phyloP scores from a whole-genome alignment of 352 stramenopile species.

The Phytophthora megakarya region DNA sequence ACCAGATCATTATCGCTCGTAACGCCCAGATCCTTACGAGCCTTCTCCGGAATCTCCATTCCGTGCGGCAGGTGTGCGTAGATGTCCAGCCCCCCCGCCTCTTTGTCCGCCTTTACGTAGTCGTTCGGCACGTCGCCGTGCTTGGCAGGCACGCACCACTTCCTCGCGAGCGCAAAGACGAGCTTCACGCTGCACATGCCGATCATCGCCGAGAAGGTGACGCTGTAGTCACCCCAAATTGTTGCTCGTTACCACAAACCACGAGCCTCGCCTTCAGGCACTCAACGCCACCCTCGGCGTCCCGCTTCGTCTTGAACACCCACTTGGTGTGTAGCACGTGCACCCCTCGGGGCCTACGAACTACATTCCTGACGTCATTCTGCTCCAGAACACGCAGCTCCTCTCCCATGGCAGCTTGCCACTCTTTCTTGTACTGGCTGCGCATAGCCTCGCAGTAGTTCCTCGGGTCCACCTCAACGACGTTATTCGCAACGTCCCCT shows the following conservation, averaged over 20 bases:
- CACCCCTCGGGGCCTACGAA: neutral
- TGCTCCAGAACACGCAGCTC: neutral
- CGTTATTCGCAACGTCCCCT: neutral
- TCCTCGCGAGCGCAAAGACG: neutral
- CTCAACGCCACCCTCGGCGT: too few relatives aligned
- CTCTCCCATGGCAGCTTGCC: neutral
- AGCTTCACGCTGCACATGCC: neutral
- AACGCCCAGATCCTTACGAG: neutral
- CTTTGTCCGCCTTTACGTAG: neutral
- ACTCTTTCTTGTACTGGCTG: neutral
- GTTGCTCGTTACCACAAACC: neutral
- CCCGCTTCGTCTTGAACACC: too few relatives aligned
- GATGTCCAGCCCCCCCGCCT: too few relatives aligned
- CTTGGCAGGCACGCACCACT: neutral
- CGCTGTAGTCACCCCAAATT: neutral
- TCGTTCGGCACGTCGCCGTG: neutral
- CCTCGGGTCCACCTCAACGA: neutral
- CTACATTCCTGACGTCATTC: neutral
- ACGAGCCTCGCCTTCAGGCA: too few relatives aligned
- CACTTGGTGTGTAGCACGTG: neutral
- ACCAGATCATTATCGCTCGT: neutral
- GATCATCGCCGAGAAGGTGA: neutral
- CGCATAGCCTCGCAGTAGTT: constrained; percentile 1
- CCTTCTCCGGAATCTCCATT: neutral
- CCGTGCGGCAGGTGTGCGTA: too few relatives aligned